These are phyloP conservation scores for Crataegus laevigata DNA, from an alignment of 306 rosid species.

Conservation along the genomic window DNA sequence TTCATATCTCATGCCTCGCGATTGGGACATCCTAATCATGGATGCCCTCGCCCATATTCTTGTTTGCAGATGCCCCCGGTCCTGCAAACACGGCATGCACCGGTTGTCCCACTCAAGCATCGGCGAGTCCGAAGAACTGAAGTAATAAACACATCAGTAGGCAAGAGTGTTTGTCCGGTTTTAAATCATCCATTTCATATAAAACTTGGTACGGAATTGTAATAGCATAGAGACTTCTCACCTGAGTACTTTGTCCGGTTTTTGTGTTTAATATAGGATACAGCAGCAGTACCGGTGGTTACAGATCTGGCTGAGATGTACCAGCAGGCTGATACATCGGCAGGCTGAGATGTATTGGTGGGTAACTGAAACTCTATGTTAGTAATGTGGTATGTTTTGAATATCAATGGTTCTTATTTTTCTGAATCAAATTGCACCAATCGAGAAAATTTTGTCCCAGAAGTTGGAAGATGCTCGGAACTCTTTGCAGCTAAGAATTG, in stretches of 20 bases:
- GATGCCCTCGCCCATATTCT: constrained; percentile 82
- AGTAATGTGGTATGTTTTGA: constrained; percentile 5
- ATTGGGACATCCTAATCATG: constrained; percentile 89
- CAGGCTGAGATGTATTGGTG: constrained; percentile 94
- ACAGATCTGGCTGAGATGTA: constrained; percentile 82
- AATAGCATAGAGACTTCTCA: too few species aligned
- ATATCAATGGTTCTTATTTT: constrained; percentile 25
- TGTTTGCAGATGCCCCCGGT: too few species aligned
- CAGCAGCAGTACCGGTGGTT: constrained; percentile 87
- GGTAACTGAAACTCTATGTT: constrained; percentile 19
- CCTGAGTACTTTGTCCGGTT: not conserved
- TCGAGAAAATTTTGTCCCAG: constrained; percentile 74
- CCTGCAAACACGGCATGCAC: constrained; percentile 41
- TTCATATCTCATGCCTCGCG: constrained; percentile 54
- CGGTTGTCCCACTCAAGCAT: constrained; percentile 23
- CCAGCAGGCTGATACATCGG: constrained; percentile 90
- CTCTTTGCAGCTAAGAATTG: constrained; percentile 69
- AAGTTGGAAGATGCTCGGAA: constrained; percentile 90
- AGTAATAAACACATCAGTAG: constrained; percentile 14
- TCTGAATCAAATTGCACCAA: constrained; percentile 56
- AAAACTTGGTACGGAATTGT: too few species aligned
- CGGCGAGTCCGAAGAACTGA: constrained; percentile 41
- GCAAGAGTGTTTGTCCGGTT: not conserved
- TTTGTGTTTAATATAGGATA: constrained; percentile 27
- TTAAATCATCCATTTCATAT: not conserved